A percentile compares a stretch with the other conserved stretches of the same genome.
Evolutionary conservation across 2,329 filamentous ascomycete species (phyloP).

Genomic region (Penicillium sp.): DNA sequence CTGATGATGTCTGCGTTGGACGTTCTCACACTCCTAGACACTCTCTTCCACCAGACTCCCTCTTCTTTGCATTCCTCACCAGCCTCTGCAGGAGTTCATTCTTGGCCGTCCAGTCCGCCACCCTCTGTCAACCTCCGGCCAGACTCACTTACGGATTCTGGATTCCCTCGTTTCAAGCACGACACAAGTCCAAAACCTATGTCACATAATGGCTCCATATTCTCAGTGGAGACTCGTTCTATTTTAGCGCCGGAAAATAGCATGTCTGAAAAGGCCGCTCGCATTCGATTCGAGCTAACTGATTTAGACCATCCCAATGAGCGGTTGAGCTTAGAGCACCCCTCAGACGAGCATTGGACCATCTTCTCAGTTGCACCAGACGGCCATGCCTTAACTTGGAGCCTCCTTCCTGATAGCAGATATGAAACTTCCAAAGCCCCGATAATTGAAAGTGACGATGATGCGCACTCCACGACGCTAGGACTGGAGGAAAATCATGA

Average conservation of each 20-base stretch:
- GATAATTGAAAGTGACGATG: slow-evolving; percentile 53
- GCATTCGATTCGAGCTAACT: slow-evolving; percentile 41
- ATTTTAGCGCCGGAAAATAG: slow-evolving; percentile 24
- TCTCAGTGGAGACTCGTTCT: slow-evolving; percentile 30
- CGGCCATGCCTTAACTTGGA: slow-evolving; percentile 67
- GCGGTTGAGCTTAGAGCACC: slow-evolving; percentile 64
- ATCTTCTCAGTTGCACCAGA: slow-evolving; percentile 75
- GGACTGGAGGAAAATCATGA: slow-evolving; percentile 78
- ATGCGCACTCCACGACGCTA: slow-evolving; percentile 32
- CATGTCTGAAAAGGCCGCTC: slow-evolving; percentile 34
- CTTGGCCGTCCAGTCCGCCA: slow-evolving; percentile 19
- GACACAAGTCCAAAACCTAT: slow-evolving; percentile 24
- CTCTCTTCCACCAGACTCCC: slow-evolving; percentile 63
- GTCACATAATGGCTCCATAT: slow-evolving; percentile 26
- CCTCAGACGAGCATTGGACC: slow-evolving; percentile 79
- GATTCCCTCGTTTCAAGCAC: slow-evolving; percentile 31
- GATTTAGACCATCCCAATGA: slow-evolving; percentile 36
- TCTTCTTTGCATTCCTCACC: slow-evolving; percentile 28
- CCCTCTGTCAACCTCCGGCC: slow-evolving; percentile 15
- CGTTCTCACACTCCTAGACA: slow-evolving; percentile 74
- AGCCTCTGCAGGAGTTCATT: slow-evolving; percentile 23
- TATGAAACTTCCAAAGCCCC: slow-evolving; percentile 59
- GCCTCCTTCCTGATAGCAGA: slow-evolving; percentile 52
- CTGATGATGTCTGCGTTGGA: slow-evolving; percentile 77
- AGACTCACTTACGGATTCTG: slow-evolving; percentile 28